Evolutionary conservation across 192 early-diverging fungal species (phyloP), one percentile per base, ranked within the genome.

Genomic region (Podila minutissima): DNA sequence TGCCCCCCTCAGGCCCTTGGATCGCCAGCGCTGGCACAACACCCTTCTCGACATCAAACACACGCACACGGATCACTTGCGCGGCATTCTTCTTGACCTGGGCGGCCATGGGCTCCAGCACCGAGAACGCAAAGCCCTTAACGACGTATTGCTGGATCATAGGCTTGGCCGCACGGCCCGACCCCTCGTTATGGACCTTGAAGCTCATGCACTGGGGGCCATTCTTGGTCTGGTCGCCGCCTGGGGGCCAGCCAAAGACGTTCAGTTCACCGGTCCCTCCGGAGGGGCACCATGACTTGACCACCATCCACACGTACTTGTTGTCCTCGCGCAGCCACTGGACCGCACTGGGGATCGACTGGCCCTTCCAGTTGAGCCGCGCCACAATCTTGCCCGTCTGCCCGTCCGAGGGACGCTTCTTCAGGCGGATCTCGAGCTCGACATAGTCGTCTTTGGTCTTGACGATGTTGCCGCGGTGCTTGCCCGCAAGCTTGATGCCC

Each of bases 211-310:
- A 73, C 22, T 81, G 77, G 22, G 77, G 77, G 10, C 77, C 77
- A 58, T 73, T 81, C 77, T 81, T 81, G 62, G 77, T 81, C 58
- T 81, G 77, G 41, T 81, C 77, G 58, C 77, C 77, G 10, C 77
- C 77, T 55, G 77, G 77, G 19, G 77, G 77, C 77, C 77, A 81
- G 58, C 77, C 77, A 81, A 81, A 81, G 77, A 81, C 65, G 35
- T 61, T 64, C 13, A 81, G 77, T 53, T 81, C 77, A 2, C 77
- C 77, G 12, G 64, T 28, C 2, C 77, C 77, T 10, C 66, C 24
- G 10, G 66, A 64, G 17, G 77, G 77, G 71, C 77, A 81, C 70
- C 55, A 81, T 15, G 60, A 31, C 49, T 73, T 73, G 62, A 81
- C 48, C 31, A 49, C 13, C 77, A 81, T 81, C 53, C 46, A 81